Conservation (phyloP, 768 basidiomycete genomes). For the Gautieria morchelliformis region DNA sequence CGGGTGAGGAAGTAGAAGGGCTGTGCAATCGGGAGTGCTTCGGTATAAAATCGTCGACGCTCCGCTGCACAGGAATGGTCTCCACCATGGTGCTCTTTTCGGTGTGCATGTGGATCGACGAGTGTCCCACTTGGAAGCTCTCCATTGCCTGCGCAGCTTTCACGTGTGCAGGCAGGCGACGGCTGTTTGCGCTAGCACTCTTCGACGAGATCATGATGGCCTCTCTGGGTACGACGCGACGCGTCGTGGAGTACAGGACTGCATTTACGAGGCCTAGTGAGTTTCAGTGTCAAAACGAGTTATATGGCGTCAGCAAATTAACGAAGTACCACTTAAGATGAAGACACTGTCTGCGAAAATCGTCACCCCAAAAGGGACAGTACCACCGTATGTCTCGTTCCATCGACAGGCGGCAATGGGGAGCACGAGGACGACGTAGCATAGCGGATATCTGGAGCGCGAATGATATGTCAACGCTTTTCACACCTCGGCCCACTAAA, state of each 20-base stretch:
- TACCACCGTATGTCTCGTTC: conserved; percentile 30
- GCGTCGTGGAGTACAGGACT: conserved; percentile 21
- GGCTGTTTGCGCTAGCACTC: no score
- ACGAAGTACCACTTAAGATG: conserved; percentile 20
- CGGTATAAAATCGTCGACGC: no score
- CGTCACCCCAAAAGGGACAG: conserved; percentile 31
- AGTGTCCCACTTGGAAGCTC: background rate
- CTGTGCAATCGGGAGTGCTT: no score
- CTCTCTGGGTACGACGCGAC: conserved; percentile 6
- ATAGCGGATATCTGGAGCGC: background rate
- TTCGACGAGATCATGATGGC: background rate
- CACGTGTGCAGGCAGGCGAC: no score
- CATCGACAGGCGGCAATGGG: conserved; percentile 40
- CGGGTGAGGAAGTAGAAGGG: no score
- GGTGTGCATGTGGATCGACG: background rate
- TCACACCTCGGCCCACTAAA: no score
- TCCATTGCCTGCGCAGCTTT: background rate
- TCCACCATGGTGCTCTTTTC: background rate
- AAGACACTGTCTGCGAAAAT: conserved; percentile 24
- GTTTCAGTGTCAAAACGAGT: no score
- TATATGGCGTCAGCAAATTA: no score
- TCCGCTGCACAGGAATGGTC: background rate
- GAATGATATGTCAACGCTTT: background rate
- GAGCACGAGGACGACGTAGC: conserved; percentile 29
- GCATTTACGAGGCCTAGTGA: conserved; percentile 22